A percentile compares a stretch with the other conserved stretches of the same genome.
Evolutionary conservation across 495 filamentous ascomycete genomes (phyloP).

Genomic region (Penicillium ochrochloron): DNA sequence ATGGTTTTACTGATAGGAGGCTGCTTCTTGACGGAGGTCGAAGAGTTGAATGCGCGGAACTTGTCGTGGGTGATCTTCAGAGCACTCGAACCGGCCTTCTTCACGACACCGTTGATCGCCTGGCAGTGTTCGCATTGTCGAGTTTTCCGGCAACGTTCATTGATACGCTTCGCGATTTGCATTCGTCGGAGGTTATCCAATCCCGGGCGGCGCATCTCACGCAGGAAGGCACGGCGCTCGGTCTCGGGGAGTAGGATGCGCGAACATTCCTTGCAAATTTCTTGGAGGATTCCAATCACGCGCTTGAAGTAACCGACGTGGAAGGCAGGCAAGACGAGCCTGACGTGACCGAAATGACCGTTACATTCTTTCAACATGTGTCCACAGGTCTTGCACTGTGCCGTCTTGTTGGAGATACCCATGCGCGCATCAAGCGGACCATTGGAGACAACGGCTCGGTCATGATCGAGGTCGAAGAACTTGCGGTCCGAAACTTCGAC

Average conservation of each 20-base stretch:
- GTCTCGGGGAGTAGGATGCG: slow-evolving; percentile 77
- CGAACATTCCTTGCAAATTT: slow-evolving; percentile 82
- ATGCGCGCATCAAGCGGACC: slow-evolving; percentile 85
- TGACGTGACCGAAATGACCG: slow-evolving; percentile 93
- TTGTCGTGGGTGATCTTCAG: slow-evolving; percentile 95
- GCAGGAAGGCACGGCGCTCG: slow-evolving; percentile 72
- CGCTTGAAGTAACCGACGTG: slow-evolving; percentile 95
- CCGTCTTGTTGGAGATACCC: slow-evolving; percentile 82
- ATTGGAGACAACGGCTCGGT: slow-evolving; percentile 70
- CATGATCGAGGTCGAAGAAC: slow-evolving; percentile 83
- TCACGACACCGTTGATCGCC: slow-evolving; percentile 83
- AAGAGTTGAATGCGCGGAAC: slow-evolving; percentile 83
- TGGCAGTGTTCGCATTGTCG: slow-evolving; percentile 76
- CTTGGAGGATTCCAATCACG: slow-evolving; percentile 84
- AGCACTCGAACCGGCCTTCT: slow-evolving; percentile 75
- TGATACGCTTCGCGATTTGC: slow-evolving; percentile 82
- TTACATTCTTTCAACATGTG: slow-evolving; percentile 78
- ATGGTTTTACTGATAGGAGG: slow-evolving; percentile 75
- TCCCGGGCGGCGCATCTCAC: slow-evolving; percentile 75
- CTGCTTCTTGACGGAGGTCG: slow-evolving; percentile 80
- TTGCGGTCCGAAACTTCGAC: slow-evolving; percentile 89
- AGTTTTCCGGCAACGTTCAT: slow-evolving; percentile 84
- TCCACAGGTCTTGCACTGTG: slow-evolving; percentile 80
- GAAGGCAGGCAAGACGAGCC: slow-evolving; percentile 86
- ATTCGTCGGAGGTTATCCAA: slow-evolving; percentile 84